Evolutionary conservation across 176 grass and related monocot genomes (phyloP).

Genomic region (Ensete ventricosum): DNA sequence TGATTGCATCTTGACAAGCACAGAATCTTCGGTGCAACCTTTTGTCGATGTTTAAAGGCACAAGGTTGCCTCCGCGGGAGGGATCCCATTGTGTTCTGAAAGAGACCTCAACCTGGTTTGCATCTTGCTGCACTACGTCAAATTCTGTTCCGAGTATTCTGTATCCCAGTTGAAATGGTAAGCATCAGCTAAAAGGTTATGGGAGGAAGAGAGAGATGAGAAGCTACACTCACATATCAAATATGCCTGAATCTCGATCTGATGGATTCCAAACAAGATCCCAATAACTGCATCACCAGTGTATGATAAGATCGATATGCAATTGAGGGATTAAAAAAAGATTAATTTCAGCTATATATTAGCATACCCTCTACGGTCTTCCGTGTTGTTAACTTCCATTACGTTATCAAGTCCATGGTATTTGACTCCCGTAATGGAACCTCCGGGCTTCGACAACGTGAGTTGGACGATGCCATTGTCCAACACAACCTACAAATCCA

Average conservation of each 20-base stretch:
- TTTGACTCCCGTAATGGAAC: constrained; percentile 48
- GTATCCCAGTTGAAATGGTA: not conserved
- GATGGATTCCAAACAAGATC: constrained; percentile 41
- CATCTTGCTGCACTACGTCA: constrained; percentile 25
- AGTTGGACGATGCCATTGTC: constrained; percentile 73
- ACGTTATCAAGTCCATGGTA: too few relatives aligned
- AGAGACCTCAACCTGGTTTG: constrained; percentile 58
- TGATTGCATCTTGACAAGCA: not conserved
- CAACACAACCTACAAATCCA: constrained; percentile 44
- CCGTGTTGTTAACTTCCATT: too few relatives aligned
- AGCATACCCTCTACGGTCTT: too few relatives aligned
- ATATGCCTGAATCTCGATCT: constrained; percentile 12
- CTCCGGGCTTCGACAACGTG: constrained; percentile 70
- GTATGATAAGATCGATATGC: too few relatives aligned
- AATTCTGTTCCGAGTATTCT: constrained; percentile 52
- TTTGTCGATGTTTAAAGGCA: constrained; percentile 40
- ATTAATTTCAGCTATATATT: constrained; percentile 15
- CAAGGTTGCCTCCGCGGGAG: constrained; percentile 14
- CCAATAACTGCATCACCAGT: constrained; percentile 43
- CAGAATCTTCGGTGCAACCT: constrained; percentile 20
- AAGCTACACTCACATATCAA: constrained; percentile 36
- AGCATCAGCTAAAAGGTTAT: not conserved
- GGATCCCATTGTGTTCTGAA: constrained; percentile 51
- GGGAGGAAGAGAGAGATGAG: not conserved
- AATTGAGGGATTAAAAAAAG: too few relatives aligned